phyloP scores from a whole-genome alignment of 1,139 yeast species.

The Suhomyces guaymorum region DNA sequence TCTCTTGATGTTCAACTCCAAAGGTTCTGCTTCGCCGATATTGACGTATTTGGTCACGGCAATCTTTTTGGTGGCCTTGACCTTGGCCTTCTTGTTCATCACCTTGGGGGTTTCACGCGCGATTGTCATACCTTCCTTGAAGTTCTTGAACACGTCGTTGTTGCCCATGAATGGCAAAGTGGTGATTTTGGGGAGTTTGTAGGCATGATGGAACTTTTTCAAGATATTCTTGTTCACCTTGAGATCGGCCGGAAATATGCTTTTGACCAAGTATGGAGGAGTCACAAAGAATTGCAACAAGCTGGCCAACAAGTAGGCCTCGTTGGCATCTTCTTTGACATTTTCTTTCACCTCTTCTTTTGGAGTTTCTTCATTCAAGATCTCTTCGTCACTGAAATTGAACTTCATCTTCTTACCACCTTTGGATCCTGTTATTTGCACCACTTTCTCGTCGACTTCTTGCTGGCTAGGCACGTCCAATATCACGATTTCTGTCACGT shows the following conservation, averaged over 20 bases:
- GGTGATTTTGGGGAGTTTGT: conserved; percentile 67
- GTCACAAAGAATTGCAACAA: conserved; percentile 81
- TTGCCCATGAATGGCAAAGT: conserved; percentile 73
- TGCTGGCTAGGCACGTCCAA: conserved; percentile 47
- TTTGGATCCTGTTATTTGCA: conserved; percentile 26
- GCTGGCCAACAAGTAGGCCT: conserved; percentile 62
- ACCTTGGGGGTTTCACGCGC: conserved; percentile 49
- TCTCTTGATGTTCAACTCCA: conserved; percentile 55
- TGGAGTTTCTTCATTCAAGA: conserved; percentile 7
- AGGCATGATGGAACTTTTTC: conserved; percentile 62
- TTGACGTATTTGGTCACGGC: conserved; percentile 72
- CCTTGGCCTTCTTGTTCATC: conserved; percentile 36
- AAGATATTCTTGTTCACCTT: conserved; percentile 30
- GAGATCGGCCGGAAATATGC: conserved; percentile 45
- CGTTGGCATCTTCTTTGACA: conserved; percentile 22
- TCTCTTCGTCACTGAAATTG: conserved; percentile 35
- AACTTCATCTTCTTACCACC: conserved; percentile 39
- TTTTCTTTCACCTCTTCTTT: conserved; percentile 21
- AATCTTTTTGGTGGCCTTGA: conserved; percentile 50
- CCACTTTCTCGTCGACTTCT: conserved; percentile 18
- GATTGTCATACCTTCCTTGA: conserved; percentile 72
- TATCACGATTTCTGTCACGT: conserved; percentile 72
- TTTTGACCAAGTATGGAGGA: conserved; percentile 75
- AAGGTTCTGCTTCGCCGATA: conserved; percentile 59
- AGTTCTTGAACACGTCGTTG: conserved; percentile 35